Evolutionary conservation across 345 rosid species (phyloP).

Genomic region (Linum trigynum): DNA sequence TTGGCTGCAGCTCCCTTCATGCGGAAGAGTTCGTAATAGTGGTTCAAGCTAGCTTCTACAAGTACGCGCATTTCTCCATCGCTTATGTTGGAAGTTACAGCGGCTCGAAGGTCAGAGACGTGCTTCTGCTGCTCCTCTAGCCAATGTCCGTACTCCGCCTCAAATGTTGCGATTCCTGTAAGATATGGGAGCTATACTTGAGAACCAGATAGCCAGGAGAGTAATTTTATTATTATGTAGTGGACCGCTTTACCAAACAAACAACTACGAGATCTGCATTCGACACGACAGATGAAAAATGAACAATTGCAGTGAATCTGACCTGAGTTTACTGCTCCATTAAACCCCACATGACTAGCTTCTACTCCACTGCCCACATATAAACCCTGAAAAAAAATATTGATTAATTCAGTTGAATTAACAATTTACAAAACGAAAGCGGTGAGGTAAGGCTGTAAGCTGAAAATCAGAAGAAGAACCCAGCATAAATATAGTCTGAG

Average conservation of each 20-base stretch:
- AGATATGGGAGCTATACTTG: background rate
- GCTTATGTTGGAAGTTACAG: conserved; percentile 46
- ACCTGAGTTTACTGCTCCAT: conserved; percentile 60
- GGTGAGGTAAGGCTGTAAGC: background rate
- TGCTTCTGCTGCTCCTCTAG: conserved; percentile 69
- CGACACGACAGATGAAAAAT: background rate
- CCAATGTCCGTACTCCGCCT: conserved; percentile 85
- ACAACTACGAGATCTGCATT: background rate
- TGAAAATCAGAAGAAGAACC: background rate
- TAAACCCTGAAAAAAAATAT: conserved; percentile 41
- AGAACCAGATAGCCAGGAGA: too few relatives aligned
- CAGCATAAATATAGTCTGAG: conserved; percentile 3
- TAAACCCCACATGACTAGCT: conserved; percentile 38
- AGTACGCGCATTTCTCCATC: conserved; percentile 53
- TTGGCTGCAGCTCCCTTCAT: conserved; percentile 72
- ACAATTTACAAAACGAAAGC: too few relatives aligned
- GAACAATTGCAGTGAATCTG: background rate
- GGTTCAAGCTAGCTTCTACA: conserved; percentile 60
- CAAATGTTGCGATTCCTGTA: conserved; percentile 66
- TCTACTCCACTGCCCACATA: conserved; percentile 47
- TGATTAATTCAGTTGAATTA: conserved; percentile 1
- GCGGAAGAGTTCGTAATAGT: conserved; percentile 72
- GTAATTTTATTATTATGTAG: too few relatives aligned
- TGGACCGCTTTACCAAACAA: background rate
- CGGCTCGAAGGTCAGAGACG: conserved; percentile 44